phyloP scores from a whole-genome alignment of 2,329 filamentous ascomycete species.

The Colletotrichum sp. region DNA sequence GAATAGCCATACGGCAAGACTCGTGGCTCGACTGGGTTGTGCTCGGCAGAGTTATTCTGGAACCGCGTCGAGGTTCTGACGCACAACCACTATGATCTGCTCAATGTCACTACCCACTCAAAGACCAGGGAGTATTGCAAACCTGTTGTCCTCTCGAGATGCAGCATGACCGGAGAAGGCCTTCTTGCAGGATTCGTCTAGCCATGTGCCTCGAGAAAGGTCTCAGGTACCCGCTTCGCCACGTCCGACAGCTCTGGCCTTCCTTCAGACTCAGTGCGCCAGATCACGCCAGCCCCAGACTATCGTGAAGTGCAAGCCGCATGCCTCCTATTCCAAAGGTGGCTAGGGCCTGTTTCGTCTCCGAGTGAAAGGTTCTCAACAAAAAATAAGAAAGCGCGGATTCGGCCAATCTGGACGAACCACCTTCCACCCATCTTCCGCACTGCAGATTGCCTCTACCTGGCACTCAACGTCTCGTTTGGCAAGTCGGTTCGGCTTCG shows the following conservation, averaged over 20 bases:
- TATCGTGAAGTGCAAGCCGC: conserved; percentile 14
- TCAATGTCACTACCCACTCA: neutral
- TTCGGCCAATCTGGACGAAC: neutral
- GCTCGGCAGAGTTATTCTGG: neutral
- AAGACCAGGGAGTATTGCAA: neutral
- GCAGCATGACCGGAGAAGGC: neutral
- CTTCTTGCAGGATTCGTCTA: neutral
- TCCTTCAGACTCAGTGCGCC: neutral
- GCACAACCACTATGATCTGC: neutral
- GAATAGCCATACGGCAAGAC: neutral
- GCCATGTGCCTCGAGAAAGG: conserved; percentile 7
- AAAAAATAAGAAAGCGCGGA: conserved; percentile 13
- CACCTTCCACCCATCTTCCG: neutral
- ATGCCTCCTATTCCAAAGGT: conserved; percentile 3
- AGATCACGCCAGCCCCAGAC: conserved; percentile 7
- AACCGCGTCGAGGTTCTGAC: neutral
- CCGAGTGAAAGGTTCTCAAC: conserved; percentile 15
- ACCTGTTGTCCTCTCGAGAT: neutral
- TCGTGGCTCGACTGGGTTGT: neutral
- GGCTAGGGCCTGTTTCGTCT: conserved; percentile 16
- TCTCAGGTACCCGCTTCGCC: conserved; percentile 19
- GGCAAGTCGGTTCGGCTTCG: neutral
- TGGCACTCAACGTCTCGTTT: neutral
- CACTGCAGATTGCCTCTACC: conserved; percentile 1
- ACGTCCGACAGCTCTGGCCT: neutral